These are phyloP conservation scores for Kodamaea nitidulidarum DNA, from an alignment of 805 yeast species.

Conservation along the genomic window DNA sequence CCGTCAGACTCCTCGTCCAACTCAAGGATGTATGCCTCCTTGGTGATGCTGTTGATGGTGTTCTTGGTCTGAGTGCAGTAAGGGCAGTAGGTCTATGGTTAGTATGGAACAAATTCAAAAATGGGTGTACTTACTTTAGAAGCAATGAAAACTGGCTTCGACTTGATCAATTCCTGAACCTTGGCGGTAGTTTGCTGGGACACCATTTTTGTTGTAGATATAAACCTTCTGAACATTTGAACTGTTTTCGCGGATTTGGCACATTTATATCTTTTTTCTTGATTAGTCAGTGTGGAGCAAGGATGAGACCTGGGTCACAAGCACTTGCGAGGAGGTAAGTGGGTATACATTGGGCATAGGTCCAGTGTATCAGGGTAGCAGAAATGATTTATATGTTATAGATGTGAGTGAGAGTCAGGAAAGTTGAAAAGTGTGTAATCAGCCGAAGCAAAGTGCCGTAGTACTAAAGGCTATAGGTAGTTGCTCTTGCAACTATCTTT, in stretches of 20 bases:
- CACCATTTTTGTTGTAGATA: constrained; percentile 44
- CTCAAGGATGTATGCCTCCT: constrained; percentile 52
- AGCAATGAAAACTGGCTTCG: constrained; percentile 72
- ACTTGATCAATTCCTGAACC: constrained; percentile 61
- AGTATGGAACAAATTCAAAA: background rate
- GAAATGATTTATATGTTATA: no score
- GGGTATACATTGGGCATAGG: no score
- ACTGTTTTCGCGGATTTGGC: background rate
- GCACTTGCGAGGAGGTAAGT: no score
- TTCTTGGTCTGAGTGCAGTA: constrained; percentile 41
- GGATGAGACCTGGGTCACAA: no score
- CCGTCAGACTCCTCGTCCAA: constrained; percentile 66
- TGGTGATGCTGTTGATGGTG: constrained; percentile 36
- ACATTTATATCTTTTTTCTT: background rate
- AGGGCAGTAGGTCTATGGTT: constrained; percentile 40
- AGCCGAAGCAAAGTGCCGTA: no score
- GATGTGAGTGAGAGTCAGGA: no score
- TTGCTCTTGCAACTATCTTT: no score
- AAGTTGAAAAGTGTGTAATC: no score
- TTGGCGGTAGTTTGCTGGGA: constrained; percentile 53
- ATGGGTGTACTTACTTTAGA: constrained; percentile 56
- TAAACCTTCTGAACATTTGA: constrained; percentile 8
- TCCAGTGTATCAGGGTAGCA: no score
- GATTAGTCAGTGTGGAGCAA: background rate
- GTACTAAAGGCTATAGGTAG: no score